These are phyloP conservation scores for Fraxinus americana DNA, from an alignment of 257 asterid species.

Conservation along the genomic window DNA sequence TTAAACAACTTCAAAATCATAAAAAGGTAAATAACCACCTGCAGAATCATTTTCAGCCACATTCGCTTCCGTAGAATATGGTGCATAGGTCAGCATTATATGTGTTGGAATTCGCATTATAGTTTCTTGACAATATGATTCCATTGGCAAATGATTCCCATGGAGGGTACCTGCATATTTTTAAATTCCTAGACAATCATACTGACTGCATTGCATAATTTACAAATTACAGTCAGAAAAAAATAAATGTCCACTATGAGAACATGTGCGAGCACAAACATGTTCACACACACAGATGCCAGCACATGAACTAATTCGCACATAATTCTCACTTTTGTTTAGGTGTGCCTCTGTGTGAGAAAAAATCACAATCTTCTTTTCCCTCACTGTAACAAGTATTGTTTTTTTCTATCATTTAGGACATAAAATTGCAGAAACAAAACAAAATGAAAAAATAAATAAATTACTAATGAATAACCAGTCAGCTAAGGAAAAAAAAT, in stretches of 20 bases:
- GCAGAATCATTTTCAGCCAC: slow-evolving; percentile 41
- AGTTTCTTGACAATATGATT: slow-evolving; percentile 22
- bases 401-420: neutral
- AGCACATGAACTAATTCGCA: neutral
- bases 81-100: slow-evolving; percentile 34
- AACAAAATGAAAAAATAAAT: neutral
- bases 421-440: neutral
- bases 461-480: no score
- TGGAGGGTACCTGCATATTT: slow-evolving; percentile 37
- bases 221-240: neutral
- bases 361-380: neutral
- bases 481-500: neutral
- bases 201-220: neutral
- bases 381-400: neutral
- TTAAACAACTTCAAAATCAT: slow-evolving; percentile 9
- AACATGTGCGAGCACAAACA: no score
- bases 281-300: neutral
- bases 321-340: neutral
- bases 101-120: slow-evolving; percentile 21
- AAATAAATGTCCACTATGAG: neutral
- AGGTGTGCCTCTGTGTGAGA: neutral
- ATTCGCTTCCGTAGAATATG: slow-evolving; percentile 50
- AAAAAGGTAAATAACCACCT: slow-evolving; percentile 42
- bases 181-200: slow-evolving; percentile 15
- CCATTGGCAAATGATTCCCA: slow-evolving; percentile 26